These are phyloP conservation scores for Hypoxylon rubiginosum DNA, from an alignment of 2,329 filamentous ascomycete genomes.

Conservation along the genomic window DNA sequence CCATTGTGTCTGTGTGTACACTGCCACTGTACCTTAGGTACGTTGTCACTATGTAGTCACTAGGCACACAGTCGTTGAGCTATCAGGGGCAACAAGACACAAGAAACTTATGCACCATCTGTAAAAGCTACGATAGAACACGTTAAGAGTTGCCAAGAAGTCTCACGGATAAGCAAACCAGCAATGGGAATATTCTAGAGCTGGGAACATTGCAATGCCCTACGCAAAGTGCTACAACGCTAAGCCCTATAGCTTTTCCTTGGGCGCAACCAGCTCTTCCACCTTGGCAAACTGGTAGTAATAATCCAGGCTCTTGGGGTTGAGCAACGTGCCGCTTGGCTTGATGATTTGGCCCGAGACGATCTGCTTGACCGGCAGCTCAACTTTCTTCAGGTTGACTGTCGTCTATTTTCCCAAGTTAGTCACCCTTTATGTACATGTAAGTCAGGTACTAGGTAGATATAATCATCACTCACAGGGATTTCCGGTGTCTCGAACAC, in stretches of 20 bases:
- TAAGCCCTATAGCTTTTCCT: conserved; percentile 62
- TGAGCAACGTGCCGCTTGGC: conserved; percentile 80
- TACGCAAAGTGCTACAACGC: neutral
- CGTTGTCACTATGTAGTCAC: too few species aligned
- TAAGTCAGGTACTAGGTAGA: neutral
- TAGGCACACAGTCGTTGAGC: too few species aligned
- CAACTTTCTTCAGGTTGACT: conserved; percentile 88
- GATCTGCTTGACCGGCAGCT: conserved; percentile 87
- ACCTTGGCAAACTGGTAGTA: conserved; percentile 85
- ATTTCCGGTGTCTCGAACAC: conserved; percentile 86
- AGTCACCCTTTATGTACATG: too few species aligned
- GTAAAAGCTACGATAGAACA: too few species aligned
- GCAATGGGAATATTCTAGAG: neutral
- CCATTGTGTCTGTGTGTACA: too few species aligned
- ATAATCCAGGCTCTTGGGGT: conserved; percentile 80
- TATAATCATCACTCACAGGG: conserved; percentile 71
- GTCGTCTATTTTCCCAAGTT: conserved; percentile 71
- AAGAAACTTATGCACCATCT: too few species aligned
- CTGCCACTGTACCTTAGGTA: too few species aligned
- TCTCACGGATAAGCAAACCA: neutral
- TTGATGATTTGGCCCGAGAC: conserved; percentile 81
- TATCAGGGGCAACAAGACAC: too few species aligned
- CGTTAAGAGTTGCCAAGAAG: too few species aligned
- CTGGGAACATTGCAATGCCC: neutral
- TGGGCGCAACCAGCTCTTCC: conserved; percentile 67